phyloP scores from a whole-genome alignment of 1,139 yeast genomes.

The Zygoascus sp. region DNA sequence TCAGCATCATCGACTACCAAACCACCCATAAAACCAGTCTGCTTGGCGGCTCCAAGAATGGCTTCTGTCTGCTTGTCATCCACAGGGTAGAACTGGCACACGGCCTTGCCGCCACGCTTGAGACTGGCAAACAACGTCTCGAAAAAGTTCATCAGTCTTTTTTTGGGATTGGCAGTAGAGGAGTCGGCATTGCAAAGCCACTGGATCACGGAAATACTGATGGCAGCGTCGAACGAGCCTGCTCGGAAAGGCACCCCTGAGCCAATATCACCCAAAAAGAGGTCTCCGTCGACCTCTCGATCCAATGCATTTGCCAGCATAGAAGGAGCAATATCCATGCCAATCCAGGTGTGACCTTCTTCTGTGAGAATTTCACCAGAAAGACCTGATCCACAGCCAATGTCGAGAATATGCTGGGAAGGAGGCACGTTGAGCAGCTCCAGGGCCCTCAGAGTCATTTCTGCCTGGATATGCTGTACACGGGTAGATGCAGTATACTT shows the following conservation, averaged over 20 bases:
- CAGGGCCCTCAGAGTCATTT: slow-evolving; percentile 90
- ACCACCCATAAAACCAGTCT: slow-evolving; percentile 97
- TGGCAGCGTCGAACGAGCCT: slow-evolving; percentile 96
- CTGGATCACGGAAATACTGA: slow-evolving; percentile 90
- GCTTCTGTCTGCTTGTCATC: slow-evolving; percentile 79
- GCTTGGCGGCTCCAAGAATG: slow-evolving; percentile 79
- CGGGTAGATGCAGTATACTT: slow-evolving; percentile 92
- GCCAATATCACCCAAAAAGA: slow-evolving; percentile 89
- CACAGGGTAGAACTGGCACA: slow-evolving; percentile 94
- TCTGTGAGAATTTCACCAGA: slow-evolving; percentile 92
- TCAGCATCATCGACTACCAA: slow-evolving; percentile 91
- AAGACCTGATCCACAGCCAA: slow-evolving; percentile 97
- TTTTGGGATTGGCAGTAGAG: slow-evolving; percentile 77
- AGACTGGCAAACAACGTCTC: slow-evolving; percentile 81
- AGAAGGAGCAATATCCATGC: slow-evolving; percentile 93
- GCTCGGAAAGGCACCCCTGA: slow-evolving; percentile 92
- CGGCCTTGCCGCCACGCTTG: slow-evolving; percentile 93
- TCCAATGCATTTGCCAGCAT: slow-evolving; percentile 95
- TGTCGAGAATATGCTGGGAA: slow-evolving; percentile 70
- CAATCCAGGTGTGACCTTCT: slow-evolving; percentile 93
- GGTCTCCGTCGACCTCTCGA: slow-evolving; percentile 88
- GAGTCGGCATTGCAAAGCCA: slow-evolving; percentile 98
- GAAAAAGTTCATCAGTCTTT: slow-evolving; percentile 75
- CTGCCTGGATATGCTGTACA: slow-evolving; percentile 96
- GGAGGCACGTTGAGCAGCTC: slow-evolving; percentile 74